Evolutionary conservation across 176 grass and related monocot species (phyloP).

Genomic region (Carex kokanica): DNA sequence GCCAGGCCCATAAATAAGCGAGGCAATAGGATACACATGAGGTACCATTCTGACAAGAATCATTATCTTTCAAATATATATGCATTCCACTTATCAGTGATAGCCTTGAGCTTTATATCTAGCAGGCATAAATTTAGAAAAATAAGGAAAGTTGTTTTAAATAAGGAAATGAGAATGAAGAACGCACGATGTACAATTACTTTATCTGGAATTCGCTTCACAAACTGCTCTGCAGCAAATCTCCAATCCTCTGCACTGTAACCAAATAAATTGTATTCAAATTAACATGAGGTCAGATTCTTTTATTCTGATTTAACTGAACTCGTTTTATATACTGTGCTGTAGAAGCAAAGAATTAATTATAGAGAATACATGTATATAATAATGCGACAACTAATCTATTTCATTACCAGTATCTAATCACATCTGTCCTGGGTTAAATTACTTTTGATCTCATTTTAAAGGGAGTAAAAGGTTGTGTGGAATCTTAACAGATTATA

Average conservation of each 20-base stretch:
- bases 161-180: constrained; percentile 7
- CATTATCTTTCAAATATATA: background rate
- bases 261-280: background rate
- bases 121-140: background rate
- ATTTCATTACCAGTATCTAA: background rate
- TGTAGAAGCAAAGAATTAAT: background rate
- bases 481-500: background rate
- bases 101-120: background rate
- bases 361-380: background rate
- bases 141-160: background rate
- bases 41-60: background rate
- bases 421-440: background rate
- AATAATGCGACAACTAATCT: background rate
- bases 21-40: background rate
- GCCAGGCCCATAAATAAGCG: background rate
- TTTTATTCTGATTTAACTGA: background rate
- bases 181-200: constrained; percentile 94
- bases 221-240: constrained; percentile 82
- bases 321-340: background rate
- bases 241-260: constrained; percentile 84
- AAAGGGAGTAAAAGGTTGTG: background rate
- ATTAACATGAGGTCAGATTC: background rate
- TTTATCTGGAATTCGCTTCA: constrained; percentile 75
- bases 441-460: background rate
- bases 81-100: background rate